Percentiles rank a stretch among this genome's conserved stretches.
Conservation (phyloP, 129 eudicot genomes). For the Artemisia argyi region DNA sequence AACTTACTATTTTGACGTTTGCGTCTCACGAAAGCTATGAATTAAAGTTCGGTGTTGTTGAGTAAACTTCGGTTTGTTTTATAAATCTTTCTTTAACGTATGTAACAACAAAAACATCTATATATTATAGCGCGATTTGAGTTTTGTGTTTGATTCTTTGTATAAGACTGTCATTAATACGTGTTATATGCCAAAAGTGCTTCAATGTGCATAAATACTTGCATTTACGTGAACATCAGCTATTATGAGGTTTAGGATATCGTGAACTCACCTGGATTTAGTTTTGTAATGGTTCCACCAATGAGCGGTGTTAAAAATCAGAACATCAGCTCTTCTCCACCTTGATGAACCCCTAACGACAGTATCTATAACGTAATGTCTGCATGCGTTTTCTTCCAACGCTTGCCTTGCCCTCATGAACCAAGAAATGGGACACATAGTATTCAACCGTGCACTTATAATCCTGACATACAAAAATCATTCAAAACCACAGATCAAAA, state of each 20-base stretch:
- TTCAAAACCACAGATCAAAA: background rate
- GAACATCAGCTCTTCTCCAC: constrained; percentile 92
- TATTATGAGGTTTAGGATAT: constrained; percentile 6
- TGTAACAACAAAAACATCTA: too few relatives aligned
- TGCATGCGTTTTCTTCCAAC: constrained; percentile 78
- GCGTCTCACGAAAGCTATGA: too few relatives aligned
- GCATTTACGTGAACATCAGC: background rate
- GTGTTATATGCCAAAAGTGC: too few relatives aligned
- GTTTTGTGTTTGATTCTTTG: too few relatives aligned
- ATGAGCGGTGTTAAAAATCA: constrained; percentile 89
- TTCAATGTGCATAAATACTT: background rate
- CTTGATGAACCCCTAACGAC: constrained; percentile 79
- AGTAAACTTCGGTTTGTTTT: too few relatives aligned
- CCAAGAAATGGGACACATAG: constrained; percentile 81
- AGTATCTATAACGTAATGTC: constrained; percentile 81
- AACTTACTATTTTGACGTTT: too few relatives aligned
- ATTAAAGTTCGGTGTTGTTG: too few relatives aligned
- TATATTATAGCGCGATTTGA: too few relatives aligned
- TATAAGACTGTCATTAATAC: too few relatives aligned
- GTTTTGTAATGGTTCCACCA: constrained; percentile 98
- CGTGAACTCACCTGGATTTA: constrained; percentile 71
- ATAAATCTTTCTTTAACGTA: too few relatives aligned
- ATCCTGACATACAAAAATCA: constrained; percentile 45
- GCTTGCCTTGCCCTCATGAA: constrained; percentile 88
- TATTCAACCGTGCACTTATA: constrained; percentile 89